These are phyloP conservation scores for Camelina sativa DNA, from an alignment of 345 rosid species.

Conservation along the genomic window DNA sequence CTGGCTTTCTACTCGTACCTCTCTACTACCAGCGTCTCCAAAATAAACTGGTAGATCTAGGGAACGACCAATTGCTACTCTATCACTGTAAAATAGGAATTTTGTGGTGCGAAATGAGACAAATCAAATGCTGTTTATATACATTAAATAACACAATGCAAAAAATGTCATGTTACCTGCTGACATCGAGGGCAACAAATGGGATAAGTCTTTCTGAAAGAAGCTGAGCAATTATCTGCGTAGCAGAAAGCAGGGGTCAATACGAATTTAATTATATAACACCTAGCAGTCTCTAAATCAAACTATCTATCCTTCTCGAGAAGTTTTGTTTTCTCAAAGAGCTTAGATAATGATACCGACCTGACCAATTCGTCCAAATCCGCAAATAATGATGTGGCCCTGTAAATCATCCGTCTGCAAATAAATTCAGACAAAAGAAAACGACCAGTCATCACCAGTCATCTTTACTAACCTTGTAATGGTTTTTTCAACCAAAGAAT, in stretches of 20 bases:
- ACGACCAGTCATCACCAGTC: neutral
- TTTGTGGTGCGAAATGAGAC: neutral
- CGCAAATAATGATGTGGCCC: slow-evolving; percentile 95
- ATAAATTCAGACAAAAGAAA: slow-evolving; percentile 35
- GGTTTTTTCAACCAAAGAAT: slow-evolving; percentile 28
- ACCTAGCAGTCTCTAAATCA: too few species aligned
- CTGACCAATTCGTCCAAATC: slow-evolving; percentile 99
- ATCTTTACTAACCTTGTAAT: slow-evolving; percentile 7
- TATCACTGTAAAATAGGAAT: slow-evolving; percentile 64
- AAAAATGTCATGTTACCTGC: slow-evolving; percentile 60
- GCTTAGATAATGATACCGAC: slow-evolving; percentile 43
- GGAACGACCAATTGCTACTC: slow-evolving; percentile 94
- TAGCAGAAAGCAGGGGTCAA: slow-evolving; percentile 15
- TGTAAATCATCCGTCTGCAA: slow-evolving; percentile 98
- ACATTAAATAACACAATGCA: slow-evolving; percentile 8
- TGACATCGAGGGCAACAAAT: slow-evolving; percentile 96
- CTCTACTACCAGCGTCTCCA: slow-evolving; percentile 99
- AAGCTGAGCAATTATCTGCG: slow-evolving; percentile 98
- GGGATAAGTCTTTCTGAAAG: slow-evolving; percentile 98
- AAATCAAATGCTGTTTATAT: neutral
- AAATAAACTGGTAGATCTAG: slow-evolving; percentile 96
- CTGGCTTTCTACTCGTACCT: slow-evolving; percentile 53
- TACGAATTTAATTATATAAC: neutral
- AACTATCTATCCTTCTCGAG: neutral
- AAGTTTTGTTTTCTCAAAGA: neutral